Evolutionary conservation across 2,329 filamentous ascomycete genomes (phyloP).

Genomic region (Fusarium sp.): DNA sequence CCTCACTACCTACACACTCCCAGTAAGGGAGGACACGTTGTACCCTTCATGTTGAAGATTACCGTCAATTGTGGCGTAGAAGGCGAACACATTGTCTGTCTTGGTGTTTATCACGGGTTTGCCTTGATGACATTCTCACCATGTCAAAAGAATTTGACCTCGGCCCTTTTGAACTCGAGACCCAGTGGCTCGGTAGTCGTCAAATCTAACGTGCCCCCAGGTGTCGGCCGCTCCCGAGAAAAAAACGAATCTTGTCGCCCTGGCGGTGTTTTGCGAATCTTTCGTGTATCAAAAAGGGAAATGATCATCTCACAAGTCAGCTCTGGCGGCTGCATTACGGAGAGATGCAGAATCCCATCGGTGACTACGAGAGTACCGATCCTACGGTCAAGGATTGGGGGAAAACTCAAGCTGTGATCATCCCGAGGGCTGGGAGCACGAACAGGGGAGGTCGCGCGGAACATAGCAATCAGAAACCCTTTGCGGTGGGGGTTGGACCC

Average conservation of each 20-base stretch:
- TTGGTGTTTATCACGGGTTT: neutral
- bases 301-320: constrained; percentile 40
- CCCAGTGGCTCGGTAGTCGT: constrained; percentile 27
- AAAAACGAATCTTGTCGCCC: constrained; percentile 24
- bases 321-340: constrained; percentile 29
- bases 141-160: constrained; percentile 8
- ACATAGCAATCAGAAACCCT: constrained; percentile 6
- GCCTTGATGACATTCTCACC: neutral
- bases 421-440: constrained; percentile 19
- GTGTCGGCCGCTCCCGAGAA: constrained; percentile 42
- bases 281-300: constrained; percentile 28
- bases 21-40: neutral
- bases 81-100: neutral
- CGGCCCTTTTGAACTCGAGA: constrained; percentile 22
- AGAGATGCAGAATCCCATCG: constrained; percentile 41
- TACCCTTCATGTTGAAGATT: neutral
- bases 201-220: constrained; percentile 32
- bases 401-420: constrained; percentile 24
- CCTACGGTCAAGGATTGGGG: constrained; percentile 39
- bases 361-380: constrained; percentile 38
- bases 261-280: constrained; percentile 12
- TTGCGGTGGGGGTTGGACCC: constrained; percentile 11
- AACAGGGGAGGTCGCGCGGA: constrained; percentile 23
- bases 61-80: neutral
- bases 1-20: neutral